Percentiles rank a stretch among this genome's conserved stretches.
phyloP scores from a whole-genome alignment of 1,139 yeast genomes.

The Lodderomyces theae region DNA sequence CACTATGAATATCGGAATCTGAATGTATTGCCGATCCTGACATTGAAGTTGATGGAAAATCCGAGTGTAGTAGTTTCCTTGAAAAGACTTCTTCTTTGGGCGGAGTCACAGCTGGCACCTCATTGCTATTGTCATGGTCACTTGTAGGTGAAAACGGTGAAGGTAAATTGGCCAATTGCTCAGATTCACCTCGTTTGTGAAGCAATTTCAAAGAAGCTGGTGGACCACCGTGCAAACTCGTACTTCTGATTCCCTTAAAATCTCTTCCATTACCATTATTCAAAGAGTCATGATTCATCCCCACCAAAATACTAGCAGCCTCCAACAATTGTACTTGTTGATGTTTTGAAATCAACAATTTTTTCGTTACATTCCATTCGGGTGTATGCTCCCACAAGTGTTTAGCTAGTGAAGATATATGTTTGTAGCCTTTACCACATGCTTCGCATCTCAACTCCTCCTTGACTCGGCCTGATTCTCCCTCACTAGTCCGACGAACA shows the following conservation, averaged over 20 bases:
- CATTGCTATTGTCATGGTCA: slow-evolving; percentile 1
- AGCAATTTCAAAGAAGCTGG: background rate
- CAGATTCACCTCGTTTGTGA: slow-evolving; percentile 10
- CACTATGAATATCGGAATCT: slow-evolving; percentile 1
- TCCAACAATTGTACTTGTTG: slow-evolving; percentile 87
- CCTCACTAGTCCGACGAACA: slow-evolving; percentile 78
- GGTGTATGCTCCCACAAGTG: slow-evolving; percentile 83
- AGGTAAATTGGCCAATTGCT: slow-evolving; percentile 5
- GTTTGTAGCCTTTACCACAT: slow-evolving; percentile 88
- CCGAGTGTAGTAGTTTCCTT: too few species aligned
- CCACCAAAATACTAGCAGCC: slow-evolving; percentile 83
- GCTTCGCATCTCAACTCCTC: slow-evolving; percentile 86
- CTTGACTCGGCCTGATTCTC: slow-evolving; percentile 79
- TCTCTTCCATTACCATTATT: background rate
- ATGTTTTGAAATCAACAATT: slow-evolving; percentile 77
- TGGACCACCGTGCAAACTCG: background rate
- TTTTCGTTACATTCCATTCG: slow-evolving; percentile 85
- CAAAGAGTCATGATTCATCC: slow-evolving; percentile 62
- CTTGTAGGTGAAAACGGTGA: slow-evolving; percentile 13
- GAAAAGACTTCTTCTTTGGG: too few species aligned
- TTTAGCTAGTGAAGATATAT: slow-evolving; percentile 75
- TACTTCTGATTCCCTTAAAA: background rate
- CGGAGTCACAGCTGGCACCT: too few species aligned
- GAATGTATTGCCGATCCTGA: background rate
- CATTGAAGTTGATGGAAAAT: background rate